Evolutionary conservation across 495 filamentous ascomycete species (phyloP).

Genomic region (Pseudevernia furfuracea): DNA sequence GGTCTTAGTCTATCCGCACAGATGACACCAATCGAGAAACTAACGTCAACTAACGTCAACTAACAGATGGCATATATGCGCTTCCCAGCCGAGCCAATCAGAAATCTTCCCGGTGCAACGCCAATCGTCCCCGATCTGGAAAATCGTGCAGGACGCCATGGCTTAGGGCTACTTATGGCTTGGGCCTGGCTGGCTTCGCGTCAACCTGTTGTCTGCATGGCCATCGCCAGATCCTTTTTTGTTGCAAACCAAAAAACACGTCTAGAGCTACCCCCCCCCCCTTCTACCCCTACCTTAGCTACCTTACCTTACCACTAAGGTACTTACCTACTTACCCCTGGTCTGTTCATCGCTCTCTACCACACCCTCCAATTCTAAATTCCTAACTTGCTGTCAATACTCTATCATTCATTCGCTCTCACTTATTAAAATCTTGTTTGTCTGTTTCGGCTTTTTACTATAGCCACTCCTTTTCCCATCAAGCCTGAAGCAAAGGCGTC

Average conservation of each 20-base stretch:
- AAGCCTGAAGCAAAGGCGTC: background rate
- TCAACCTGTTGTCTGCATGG: background rate
- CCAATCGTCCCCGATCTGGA: background rate
- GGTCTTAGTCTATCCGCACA: background rate
- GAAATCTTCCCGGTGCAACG: background rate
- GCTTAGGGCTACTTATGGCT: background rate
- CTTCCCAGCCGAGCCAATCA: constrained; percentile 9
- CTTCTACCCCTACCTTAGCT: background rate
- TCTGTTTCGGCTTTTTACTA: background rate
- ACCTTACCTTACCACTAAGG: too few species aligned
- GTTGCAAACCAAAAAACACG: background rate
- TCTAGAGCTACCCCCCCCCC: background rate
- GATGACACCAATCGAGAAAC: background rate
- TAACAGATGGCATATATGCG: background rate
- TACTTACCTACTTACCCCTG: too few species aligned
- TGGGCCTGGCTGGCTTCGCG: background rate
- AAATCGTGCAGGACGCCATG: constrained; percentile 8
- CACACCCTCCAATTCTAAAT: background rate
- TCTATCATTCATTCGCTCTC: constrained; percentile 4
- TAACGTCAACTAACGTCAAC: too few species aligned
- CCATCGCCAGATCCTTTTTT: background rate
- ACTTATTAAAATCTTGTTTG: background rate
- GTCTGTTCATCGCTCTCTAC: background rate
- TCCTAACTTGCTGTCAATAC: background rate
- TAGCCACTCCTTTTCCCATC: background rate